A percentile compares a stretch with the other conserved stretches of the same genome.
Conservation (phyloP, 208 protist genomes). For the Sergeia podlipaevii region DNA sequence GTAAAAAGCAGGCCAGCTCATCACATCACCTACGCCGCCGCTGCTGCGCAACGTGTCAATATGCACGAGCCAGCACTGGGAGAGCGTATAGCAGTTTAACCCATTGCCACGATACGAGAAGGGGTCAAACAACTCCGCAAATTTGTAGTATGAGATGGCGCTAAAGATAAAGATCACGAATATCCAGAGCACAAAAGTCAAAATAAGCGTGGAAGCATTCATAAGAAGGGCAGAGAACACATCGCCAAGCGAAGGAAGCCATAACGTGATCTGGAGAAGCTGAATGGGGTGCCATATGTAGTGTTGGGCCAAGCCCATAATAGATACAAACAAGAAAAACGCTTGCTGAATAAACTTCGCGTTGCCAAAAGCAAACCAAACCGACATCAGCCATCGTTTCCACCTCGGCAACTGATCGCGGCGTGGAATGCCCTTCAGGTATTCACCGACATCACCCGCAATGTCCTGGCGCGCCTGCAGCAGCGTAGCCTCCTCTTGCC, state of each 20-base stretch:
- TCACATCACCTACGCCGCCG: constrained; percentile 75
- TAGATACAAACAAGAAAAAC: constrained; percentile 39
- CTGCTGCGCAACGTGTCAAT: constrained; percentile 65
- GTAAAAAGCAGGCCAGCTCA: constrained; percentile 52
- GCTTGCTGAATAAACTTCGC: constrained; percentile 21
- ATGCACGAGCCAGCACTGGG: constrained; percentile 72
- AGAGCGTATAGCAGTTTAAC: constrained; percentile 76
- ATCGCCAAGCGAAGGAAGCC: constrained; percentile 36
- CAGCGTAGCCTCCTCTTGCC: constrained; percentile 18
- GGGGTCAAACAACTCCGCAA: constrained; percentile 49
- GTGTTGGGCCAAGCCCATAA: constrained; percentile 51
- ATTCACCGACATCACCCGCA: constrained; percentile 16
- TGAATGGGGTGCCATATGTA: constrained; percentile 62
- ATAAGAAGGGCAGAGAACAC: constrained; percentile 36
- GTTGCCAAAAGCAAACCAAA: constrained; percentile 26
- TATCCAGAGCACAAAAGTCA: constrained; percentile 52
- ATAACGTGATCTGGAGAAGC: constrained; percentile 51
- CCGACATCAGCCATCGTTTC: constrained; percentile 10
- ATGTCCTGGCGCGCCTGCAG: constrained; percentile 28
- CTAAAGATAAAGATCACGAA: constrained; percentile 59
- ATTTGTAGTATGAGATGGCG: constrained; percentile 57
- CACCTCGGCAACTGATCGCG: constrained; percentile 8
- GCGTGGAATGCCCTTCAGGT: constrained; percentile 16
- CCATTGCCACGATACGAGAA: constrained; percentile 32
- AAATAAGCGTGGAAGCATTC: constrained; percentile 40